Evolutionary conservation across 305 asterid species (phyloP).

Genomic region (Solanum hybrid): DNA sequence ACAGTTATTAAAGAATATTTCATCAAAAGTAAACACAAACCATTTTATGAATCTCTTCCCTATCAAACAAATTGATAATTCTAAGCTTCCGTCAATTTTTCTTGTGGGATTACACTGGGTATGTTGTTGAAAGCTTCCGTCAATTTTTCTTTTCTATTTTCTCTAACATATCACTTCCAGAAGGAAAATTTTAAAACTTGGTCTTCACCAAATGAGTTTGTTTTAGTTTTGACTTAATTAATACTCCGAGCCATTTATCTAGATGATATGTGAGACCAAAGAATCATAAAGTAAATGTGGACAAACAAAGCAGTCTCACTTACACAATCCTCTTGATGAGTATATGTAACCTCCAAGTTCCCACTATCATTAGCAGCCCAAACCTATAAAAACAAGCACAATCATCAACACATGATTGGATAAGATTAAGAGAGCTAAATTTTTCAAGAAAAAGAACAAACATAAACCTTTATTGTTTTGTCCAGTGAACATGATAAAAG

Average conservation of each 20-base stretch:
- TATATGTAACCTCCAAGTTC: conserved; percentile 74
- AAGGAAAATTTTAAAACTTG: background rate
- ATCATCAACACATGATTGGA: background rate
- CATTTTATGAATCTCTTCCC: background rate
- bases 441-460: background rate
- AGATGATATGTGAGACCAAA: background rate
- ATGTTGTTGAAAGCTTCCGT: background rate
- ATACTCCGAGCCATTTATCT: background rate
- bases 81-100: background rate
- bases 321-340: conserved; percentile 55
- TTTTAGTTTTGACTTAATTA: background rate
- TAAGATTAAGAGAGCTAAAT: background rate
- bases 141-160: background rate
- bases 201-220: background rate
- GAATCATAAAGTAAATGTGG: background rate
- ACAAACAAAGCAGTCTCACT: background rate
- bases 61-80: background rate
- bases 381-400: conserved; percentile 31
- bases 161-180: background rate
- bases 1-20: background rate
- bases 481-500: conserved; percentile 88
- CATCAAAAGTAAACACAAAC: background rate
- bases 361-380: conserved; percentile 83
- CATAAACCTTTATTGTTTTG: conserved; percentile 50
- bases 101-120: background rate